Evolutionary conservation across 2,329 filamentous ascomycete species (phyloP).

Genomic region (Cryphonectria radicalis): DNA sequence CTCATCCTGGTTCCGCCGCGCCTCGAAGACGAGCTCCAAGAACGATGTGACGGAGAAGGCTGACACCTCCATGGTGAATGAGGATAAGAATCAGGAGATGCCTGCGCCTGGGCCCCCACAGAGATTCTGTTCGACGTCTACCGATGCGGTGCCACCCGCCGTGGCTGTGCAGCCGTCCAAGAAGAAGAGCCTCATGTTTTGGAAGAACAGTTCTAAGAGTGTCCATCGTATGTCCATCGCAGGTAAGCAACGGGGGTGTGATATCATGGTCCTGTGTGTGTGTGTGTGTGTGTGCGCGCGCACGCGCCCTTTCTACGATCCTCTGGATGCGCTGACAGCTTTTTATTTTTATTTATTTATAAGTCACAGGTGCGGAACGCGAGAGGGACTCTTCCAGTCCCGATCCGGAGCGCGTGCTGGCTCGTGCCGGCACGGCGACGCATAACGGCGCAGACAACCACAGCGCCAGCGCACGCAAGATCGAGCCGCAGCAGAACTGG

Average conservation of each 20-base stretch:
- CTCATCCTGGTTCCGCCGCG: constrained; percentile 56
- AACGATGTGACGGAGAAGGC: constrained; percentile 34
- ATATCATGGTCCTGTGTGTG: neutral
- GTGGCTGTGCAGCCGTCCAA: constrained; percentile 33
- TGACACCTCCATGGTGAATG: constrained; percentile 11
- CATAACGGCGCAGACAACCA: constrained; percentile 44
- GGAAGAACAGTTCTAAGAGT: constrained; percentile 50
- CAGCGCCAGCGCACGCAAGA: constrained; percentile 51
- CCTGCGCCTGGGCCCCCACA: constrained; percentile 10
- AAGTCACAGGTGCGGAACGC: constrained; percentile 37
- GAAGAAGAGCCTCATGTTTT: constrained; percentile 61
- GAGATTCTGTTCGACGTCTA: constrained; percentile 31
- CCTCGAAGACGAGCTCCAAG: constrained; percentile 41
- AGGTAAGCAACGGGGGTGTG: constrained; percentile 40
- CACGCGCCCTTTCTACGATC: constrained; percentile 28
- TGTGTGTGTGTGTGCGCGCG: too few relatives aligned
- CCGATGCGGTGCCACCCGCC: constrained; percentile 29
- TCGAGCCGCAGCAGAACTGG: constrained; percentile 79
- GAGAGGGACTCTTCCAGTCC: constrained; percentile 33
- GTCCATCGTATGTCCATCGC: constrained; percentile 49
- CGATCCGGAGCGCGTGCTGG: constrained; percentile 18
- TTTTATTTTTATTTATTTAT: neutral
- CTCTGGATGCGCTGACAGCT: constrained; percentile 10
- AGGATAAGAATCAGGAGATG: constrained; percentile 10
- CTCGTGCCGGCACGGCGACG: constrained; percentile 35